Conservation (phyloP, 345 rosid genomes). For the Eucalyptus melliodora region DNA sequence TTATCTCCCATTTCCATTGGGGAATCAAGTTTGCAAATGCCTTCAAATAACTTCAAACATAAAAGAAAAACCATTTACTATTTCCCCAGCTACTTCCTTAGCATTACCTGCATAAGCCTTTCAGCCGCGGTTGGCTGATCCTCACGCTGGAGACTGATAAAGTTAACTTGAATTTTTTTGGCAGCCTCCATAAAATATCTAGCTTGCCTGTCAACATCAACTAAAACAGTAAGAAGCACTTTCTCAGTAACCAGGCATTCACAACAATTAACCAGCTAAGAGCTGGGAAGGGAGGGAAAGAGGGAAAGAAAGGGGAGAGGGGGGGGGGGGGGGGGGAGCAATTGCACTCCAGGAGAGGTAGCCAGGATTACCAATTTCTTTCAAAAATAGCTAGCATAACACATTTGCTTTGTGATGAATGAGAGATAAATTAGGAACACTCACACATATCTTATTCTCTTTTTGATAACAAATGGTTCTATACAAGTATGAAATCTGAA, state of each 20-base stretch:
- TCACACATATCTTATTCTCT: too few relatives aligned
- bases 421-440: too few relatives aligned
- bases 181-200: constrained; percentile 98
- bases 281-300: not conserved
- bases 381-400: too few relatives aligned
- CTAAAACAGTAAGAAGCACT: not conserved
- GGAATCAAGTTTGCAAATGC: not conserved
- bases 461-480: too few relatives aligned
- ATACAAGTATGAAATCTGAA: too few relatives aligned
- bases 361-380: too few relatives aligned
- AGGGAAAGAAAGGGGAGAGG: too few relatives aligned
- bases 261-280: not conserved
- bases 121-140: constrained; percentile 47
- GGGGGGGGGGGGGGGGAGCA: not conserved
- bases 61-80: not conserved
- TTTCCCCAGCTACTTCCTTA: not conserved
- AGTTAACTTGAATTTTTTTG: constrained; percentile 74
- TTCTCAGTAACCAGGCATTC: not conserved
- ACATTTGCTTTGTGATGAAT: too few relatives aligned
- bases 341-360: too few relatives aligned
- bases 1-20: constrained; percentile 38
- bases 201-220: constrained; percentile 81
- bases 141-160: constrained; percentile 62
- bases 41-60: not conserved
- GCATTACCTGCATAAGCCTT: constrained; percentile 46